These are phyloP conservation scores for Pichia sp. DNA, from an alignment of 1,139 yeast species.

Conservation along the genomic window DNA sequence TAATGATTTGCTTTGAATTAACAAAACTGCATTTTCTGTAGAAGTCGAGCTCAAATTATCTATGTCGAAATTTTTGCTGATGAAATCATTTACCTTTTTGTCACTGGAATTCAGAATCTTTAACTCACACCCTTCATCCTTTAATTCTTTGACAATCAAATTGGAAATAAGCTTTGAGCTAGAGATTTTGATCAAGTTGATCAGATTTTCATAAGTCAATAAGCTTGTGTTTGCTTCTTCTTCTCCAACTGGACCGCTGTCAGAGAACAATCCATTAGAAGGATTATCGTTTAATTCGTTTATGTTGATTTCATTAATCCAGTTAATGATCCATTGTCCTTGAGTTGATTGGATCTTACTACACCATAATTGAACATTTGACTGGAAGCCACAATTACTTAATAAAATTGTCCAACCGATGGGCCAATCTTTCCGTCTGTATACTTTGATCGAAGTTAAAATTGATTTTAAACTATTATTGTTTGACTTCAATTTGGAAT, in stretches of 20 bases:
- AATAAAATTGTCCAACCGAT: conserved; percentile 58
- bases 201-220: conserved; percentile 38
- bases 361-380: conserved; percentile 53
- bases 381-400: conserved; percentile 35
- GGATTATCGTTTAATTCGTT: conserved; percentile 4
- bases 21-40: conserved; percentile 16
- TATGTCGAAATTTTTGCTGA: conserved; percentile 13
- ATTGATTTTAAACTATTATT: conserved; percentile 16
- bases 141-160: conserved; percentile 54
- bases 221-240: conserved; percentile 6
- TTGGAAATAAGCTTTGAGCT: conserved; percentile 57
- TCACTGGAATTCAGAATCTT: conserved; percentile 23
- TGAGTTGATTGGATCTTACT: conserved; percentile 50
- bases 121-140: conserved; percentile 32
- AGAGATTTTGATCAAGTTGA: conserved; percentile 40
- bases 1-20: conserved; percentile 23
- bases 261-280: background rate
- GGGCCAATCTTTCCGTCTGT: conserved; percentile 64
- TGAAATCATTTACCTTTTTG: conserved; percentile 15
- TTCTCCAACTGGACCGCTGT: too few relatives aligned
- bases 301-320: conserved; percentile 28
- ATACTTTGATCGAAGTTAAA: conserved; percentile 34
- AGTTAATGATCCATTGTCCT: conserved; percentile 58
- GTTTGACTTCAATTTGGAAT: conserved; percentile 15
- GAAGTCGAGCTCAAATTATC: conserved; percentile 1